Evolutionary conservation across 768 basidiomycete genomes (phyloP).

Genomic region (Mycena vulgaris): DNA sequence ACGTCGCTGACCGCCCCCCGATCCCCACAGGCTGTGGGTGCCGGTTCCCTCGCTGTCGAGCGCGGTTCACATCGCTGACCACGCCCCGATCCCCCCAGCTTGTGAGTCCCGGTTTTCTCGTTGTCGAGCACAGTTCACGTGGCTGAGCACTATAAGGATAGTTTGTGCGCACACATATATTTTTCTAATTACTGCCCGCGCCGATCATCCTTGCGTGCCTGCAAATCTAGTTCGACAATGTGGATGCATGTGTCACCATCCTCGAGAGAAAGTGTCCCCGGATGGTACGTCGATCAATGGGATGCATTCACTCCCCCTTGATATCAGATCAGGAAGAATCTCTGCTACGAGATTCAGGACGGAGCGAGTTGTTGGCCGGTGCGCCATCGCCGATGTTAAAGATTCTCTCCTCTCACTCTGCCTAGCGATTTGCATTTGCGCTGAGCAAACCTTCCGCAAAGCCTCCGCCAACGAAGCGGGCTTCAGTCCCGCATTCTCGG

Average conservation of each 20-base stretch:
- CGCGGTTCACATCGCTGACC: background rate
- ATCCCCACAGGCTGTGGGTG: constrained; percentile 4
- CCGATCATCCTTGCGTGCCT: no score
- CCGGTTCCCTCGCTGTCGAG: background rate
- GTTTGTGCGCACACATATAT: no score
- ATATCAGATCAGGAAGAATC: background rate
- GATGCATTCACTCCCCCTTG: background rate
- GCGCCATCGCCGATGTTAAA: no score
- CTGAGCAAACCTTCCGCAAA: no score
- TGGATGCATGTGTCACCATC: background rate
- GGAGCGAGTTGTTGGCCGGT: background rate
- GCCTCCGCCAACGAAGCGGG: no score
- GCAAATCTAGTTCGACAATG: background rate
- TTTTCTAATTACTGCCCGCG: no score
- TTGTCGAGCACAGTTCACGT: background rate
- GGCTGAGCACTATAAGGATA: background rate
- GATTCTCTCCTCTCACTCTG: no score
- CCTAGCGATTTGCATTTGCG: no score
- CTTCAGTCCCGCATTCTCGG: no score
- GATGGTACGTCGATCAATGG: background rate
- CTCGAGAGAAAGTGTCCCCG: background rate
- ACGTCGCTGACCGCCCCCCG: background rate
- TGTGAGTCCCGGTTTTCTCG: background rate
- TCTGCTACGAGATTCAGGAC: background rate
- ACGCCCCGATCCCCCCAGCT: background rate